Percentiles rank a stretch among this genome's conserved stretches.
phyloP scores from a whole-genome alignment of 192 early-diverging fungal species.

The Backusella westeae region DNA sequence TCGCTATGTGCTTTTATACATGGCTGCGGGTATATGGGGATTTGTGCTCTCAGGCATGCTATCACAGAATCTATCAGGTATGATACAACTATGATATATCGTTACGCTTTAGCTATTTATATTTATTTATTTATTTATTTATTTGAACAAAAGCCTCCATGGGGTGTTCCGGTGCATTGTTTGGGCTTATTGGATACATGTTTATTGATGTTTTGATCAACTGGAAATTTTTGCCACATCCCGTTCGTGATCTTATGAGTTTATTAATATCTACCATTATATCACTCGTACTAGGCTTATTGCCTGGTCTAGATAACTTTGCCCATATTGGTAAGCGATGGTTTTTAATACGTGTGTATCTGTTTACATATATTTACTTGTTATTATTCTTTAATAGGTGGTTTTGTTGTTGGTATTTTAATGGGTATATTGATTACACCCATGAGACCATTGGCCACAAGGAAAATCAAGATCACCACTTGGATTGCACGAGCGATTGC shows the following conservation, averaged over 20 bases:
- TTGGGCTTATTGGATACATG: slow-evolving; percentile 76
- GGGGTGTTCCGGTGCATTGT: slow-evolving; percentile 57
- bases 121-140: neutral
- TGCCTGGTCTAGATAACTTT: slow-evolving; percentile 82
- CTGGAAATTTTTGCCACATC: slow-evolving; percentile 68
- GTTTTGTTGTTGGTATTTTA: slow-evolving; percentile 18
- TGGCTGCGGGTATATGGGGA: slow-evolving; percentile 69
- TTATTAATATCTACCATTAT: slow-evolving; percentile 62
- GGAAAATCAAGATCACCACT: slow-evolving; percentile 27
- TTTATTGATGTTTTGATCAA: slow-evolving; percentile 78
- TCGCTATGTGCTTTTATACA: slow-evolving; percentile 62
- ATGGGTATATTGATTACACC: slow-evolving; percentile 18
- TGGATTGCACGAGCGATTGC: slow-evolving; percentile 38
- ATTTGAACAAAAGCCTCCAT: slow-evolving; percentile 40
- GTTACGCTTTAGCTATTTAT: neutral
- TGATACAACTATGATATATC: too few species aligned
- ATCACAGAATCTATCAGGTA: slow-evolving; percentile 45
- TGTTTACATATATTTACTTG: neutral
- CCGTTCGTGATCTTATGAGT: slow-evolving; percentile 68
- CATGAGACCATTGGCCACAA: slow-evolving; percentile 17
- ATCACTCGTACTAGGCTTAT: slow-evolving; percentile 67
- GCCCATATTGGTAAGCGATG: slow-evolving; percentile 68
- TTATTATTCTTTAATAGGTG: neutral
- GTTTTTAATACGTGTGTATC: neutral
- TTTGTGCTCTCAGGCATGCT: slow-evolving; percentile 77